phyloP scores from a whole-genome alignment of 2,329 filamentous ascomycete species.

The Orbilia blumenaviensis region DNA sequence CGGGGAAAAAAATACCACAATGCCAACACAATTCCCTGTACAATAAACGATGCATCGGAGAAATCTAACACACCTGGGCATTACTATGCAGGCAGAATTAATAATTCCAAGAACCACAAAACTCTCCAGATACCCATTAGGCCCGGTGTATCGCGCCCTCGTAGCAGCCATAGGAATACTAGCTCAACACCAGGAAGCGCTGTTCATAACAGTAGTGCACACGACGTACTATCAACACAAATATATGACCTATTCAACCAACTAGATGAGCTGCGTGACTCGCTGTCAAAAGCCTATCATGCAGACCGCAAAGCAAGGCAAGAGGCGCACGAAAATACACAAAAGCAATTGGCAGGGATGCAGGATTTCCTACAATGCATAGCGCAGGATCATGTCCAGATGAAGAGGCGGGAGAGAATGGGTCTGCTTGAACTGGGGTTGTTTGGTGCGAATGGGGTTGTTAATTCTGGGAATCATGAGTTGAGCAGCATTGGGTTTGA shows the following conservation, averaged over 20 bases:
- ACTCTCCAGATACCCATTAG: background rate
- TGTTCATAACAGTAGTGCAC: no score
- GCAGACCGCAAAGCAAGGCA: constrained; percentile 22
- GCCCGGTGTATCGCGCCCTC: background rate
- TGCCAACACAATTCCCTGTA: background rate
- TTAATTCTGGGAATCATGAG: background rate
- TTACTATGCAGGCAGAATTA: background rate
- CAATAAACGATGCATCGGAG: background rate
- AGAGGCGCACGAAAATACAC: constrained; percentile 21
- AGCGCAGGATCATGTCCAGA: constrained; percentile 11
- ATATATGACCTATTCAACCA: constrained; percentile 22
- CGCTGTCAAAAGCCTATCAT: constrained; percentile 12
- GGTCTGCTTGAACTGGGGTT: constrained; percentile 19
- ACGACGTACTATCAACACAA: constrained; percentile 11
- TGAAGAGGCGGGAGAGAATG: constrained; percentile 2
- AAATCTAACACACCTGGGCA: background rate
- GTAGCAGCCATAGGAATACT: background rate
- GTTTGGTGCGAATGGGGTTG: constrained; percentile 23
- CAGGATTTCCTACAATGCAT: constrained; percentile 11
- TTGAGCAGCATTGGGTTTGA: background rate
- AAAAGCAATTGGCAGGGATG: constrained; percentile 23
- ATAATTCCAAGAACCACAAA: background rate
- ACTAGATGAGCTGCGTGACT: constrained; percentile 23
- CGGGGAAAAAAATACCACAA: constrained; percentile 28
- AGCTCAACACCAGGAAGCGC: background rate